Percentiles rank a stretch among this genome's conserved stretches.
phyloP scores from a whole-genome alignment of 495 filamentous ascomycete genomes.

The Aspergillus homomorphus region DNA sequence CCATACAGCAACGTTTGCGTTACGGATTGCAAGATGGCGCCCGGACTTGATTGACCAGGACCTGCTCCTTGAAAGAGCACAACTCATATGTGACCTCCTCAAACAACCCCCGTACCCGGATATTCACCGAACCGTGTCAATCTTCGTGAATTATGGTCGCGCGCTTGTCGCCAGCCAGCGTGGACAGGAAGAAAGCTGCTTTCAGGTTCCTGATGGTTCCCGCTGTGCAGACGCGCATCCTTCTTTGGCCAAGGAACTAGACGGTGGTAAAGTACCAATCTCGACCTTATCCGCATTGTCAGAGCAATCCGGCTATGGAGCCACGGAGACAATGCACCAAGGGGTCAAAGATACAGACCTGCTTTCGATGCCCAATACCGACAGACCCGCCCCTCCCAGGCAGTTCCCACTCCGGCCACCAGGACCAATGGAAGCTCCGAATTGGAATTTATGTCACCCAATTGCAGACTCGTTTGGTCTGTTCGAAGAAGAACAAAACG shows the following conservation, averaged over 20 bases:
- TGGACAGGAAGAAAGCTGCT: constrained; percentile 19
- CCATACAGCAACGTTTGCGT: constrained; percentile 36
- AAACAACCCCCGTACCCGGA: constrained; percentile 44
- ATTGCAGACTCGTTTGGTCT: constrained; percentile 45
- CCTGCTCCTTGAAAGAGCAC: constrained; percentile 35
- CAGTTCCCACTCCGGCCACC: constrained; percentile 32
- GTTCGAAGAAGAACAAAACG: constrained; percentile 45
- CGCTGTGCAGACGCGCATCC: constrained; percentile 18
- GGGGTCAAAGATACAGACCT: constrained; percentile 23
- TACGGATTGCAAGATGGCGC: constrained; percentile 42
- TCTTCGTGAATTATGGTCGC: constrained; percentile 43
- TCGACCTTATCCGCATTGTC: constrained; percentile 19
- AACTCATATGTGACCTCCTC: constrained; percentile 39
- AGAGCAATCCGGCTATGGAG: constrained; percentile 25
- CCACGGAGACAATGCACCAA: constrained; percentile 14
- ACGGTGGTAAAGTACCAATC: background rate
- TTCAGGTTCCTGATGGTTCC: constrained; percentile 20
- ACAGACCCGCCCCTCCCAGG: constrained; percentile 25
- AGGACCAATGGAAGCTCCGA: constrained; percentile 40
- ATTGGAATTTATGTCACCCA: constrained; percentile 41
- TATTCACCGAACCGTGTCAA: constrained; percentile 43
- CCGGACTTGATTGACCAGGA: constrained; percentile 38
- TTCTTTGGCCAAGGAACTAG: constrained; percentile 2
- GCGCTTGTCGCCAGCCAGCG: constrained; percentile 37
- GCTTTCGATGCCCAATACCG: constrained; percentile 22